phyloP scores from a whole-genome alignment of 495 filamentous ascomycete species.

The Friedmanniomyces endolithicus region DNA sequence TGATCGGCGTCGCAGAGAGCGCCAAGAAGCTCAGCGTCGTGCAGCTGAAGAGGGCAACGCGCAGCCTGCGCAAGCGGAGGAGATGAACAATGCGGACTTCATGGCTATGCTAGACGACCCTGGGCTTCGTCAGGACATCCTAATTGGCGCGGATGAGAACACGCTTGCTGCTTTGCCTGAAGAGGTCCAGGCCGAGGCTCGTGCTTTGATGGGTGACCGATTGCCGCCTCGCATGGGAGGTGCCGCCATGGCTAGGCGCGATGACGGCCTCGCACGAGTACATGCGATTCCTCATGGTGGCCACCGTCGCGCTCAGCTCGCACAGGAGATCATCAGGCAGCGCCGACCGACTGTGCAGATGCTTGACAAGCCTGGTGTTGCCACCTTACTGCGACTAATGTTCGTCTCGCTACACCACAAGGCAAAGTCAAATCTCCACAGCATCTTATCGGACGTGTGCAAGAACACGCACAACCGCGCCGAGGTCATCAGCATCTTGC shows the following conservation, averaged over 20 bases:
- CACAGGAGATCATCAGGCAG: conserved; percentile 26
- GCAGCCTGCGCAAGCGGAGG: conserved; percentile 44
- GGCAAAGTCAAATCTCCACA: conserved; percentile 65
- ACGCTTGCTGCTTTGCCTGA: conserved; percentile 73
- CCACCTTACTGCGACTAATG: conserved; percentile 88
- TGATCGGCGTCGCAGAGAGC: conserved; percentile 80
- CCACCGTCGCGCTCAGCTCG: background rate
- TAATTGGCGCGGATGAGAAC: conserved; percentile 86
- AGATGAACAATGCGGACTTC: conserved; percentile 91
- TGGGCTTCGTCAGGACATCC: conserved; percentile 66
- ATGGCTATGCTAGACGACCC: conserved; percentile 83
- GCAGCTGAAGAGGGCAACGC: conserved; percentile 33
- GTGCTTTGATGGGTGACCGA: conserved; percentile 51
- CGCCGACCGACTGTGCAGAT: conserved; percentile 80
- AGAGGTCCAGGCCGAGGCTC: conserved; percentile 74
- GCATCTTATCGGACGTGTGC: conserved; percentile 76
- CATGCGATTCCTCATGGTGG: background rate
- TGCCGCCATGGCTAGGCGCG: background rate
- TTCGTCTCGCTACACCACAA: conserved; percentile 84
- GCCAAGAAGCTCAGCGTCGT: conserved; percentile 55
- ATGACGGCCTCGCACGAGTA: background rate
- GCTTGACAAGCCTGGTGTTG: conserved; percentile 90
- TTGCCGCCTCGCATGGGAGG: background rate
- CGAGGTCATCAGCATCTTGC: conserved; percentile 84
- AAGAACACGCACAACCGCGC: conserved; percentile 88